Conservation (phyloP, 805 yeast genomes). For the Lipomyces starkeyi region DNA sequence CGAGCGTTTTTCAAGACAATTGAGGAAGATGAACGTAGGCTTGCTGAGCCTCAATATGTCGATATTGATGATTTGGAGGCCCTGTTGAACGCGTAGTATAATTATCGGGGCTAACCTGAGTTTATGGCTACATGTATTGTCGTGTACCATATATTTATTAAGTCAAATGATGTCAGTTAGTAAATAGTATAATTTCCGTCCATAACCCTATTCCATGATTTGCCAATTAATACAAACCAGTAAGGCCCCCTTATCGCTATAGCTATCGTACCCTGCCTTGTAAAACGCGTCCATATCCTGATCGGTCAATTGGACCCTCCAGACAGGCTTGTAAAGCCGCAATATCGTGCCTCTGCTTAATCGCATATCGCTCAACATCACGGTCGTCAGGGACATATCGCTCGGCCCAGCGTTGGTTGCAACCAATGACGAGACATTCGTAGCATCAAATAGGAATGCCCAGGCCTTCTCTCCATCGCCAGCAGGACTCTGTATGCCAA, state of each 20-base stretch:
- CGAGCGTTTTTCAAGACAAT: constrained; percentile 72
- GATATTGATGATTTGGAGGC: constrained; percentile 23
- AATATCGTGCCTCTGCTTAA: constrained; percentile 11
- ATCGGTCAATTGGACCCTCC: constrained; percentile 16
- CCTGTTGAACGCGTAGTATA: constrained; percentile 19
- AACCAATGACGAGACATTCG: constrained; percentile 6
- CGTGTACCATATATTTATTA: not conserved
- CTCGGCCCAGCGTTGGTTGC: not conserved
- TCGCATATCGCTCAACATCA: constrained; percentile 16
- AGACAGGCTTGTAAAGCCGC: constrained; percentile 26
- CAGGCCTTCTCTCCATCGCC: constrained; percentile 3
- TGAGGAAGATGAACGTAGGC: constrained; percentile 51
- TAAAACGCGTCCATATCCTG: constrained; percentile 3
- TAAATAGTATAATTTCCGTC: not conserved
- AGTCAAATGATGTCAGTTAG: not conserved
- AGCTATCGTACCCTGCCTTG: constrained; percentile 11
- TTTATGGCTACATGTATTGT: not conserved
- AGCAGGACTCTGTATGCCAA: not conserved
- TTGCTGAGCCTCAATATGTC: constrained; percentile 21
- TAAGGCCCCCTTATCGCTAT: not conserved
- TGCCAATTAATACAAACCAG: constrained; percentile 28
- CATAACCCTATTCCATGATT: constrained; percentile 3
- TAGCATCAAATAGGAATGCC: constrained; percentile 24
- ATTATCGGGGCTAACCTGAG: not conserved
- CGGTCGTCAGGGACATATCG: constrained; percentile 10